Percentiles rank a stretch among this genome's conserved stretches.
These are phyloP conservation scores for Torulaspora indica DNA, from an alignment of 805 yeast species.

Conservation along the genomic window DNA sequence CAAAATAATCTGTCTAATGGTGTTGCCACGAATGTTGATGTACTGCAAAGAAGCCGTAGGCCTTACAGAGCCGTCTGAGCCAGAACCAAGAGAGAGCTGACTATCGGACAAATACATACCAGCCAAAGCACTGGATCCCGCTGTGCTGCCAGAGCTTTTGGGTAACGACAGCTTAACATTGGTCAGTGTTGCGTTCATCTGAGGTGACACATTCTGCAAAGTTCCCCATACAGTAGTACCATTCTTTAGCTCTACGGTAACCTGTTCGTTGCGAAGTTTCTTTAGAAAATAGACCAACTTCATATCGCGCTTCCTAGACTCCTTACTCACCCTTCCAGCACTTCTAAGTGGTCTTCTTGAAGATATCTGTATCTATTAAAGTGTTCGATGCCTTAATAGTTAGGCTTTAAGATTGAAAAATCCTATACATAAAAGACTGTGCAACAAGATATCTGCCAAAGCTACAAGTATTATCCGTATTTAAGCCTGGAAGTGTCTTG, in stretches of 20 bases:
- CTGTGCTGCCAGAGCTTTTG: slow-evolving; percentile 7
- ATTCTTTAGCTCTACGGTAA: slow-evolving; percentile 86
- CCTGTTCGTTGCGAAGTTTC: slow-evolving; percentile 80
- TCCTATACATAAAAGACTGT: background rate
- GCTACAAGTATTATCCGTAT: no score
- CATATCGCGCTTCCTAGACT: no score
- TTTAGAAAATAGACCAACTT: slow-evolving; percentile 53
- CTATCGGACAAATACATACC: slow-evolving; percentile 25
- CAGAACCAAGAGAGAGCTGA: slow-evolving; percentile 3
- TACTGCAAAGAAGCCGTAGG: slow-evolving; percentile 62
- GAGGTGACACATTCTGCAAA: slow-evolving; percentile 76
- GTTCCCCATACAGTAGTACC: slow-evolving; percentile 86
- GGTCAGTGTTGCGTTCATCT: slow-evolving; percentile 81
- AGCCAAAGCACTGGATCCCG: slow-evolving; percentile 24
- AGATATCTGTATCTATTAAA: no score
- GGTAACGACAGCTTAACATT: slow-evolving; percentile 72
- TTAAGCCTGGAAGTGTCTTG: no score
- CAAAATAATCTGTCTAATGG: slow-evolving; percentile 71
- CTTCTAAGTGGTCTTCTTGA: background rate
- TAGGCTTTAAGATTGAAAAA: background rate
- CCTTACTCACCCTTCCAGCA: no score
- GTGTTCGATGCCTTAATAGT: no score
- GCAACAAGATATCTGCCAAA: no score
- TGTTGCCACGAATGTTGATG: slow-evolving; percentile 84
- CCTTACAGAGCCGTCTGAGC: slow-evolving; percentile 4